Evolutionary conservation across 2,329 filamentous ascomycete genomes (phyloP).

Genomic region (Drechslera avenae): DNA sequence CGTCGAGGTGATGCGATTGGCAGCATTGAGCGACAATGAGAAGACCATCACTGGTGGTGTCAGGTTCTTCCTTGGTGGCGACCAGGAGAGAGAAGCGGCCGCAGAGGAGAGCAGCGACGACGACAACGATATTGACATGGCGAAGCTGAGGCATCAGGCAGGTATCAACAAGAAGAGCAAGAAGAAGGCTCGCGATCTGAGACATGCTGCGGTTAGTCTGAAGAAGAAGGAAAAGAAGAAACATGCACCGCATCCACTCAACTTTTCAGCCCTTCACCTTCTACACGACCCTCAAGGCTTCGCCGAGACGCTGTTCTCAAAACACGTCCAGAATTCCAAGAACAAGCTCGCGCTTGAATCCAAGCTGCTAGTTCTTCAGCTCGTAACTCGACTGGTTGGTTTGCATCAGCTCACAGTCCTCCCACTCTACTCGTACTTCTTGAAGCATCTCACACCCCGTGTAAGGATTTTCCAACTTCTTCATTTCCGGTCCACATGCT

Average conservation of each 20-base stretch:
- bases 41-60: constrained; percentile 89
- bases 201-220: constrained; percentile 79
- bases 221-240: constrained; percentile 85
- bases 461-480: constrained; percentile 77
- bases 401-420: constrained; percentile 91
- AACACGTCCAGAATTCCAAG: constrained; percentile 87
- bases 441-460: constrained; percentile 13
- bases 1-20: constrained; percentile 98
- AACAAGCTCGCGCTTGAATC: constrained; percentile 85
- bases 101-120: constrained; percentile 81
- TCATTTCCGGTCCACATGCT: too few species aligned
- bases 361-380: constrained; percentile 85
- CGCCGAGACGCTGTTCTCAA: constrained; percentile 85
- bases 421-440: constrained; percentile 80
- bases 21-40: constrained; percentile 84
- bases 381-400: constrained; percentile 88
- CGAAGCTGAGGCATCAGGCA: constrained; percentile 79
- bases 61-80: constrained; percentile 92
- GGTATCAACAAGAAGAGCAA: constrained; percentile 96
- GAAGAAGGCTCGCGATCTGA: constrained; percentile 80
- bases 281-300: constrained; percentile 95
- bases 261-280: constrained; percentile 94
- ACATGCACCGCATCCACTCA: constrained; percentile 81
- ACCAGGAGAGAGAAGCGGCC: constrained; percentile 91
- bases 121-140: constrained; percentile 74